Base-by-base conservation (phyloP, 2,329 filamentous ascomycete genomes). In the Cadophora malorum region DNA sequence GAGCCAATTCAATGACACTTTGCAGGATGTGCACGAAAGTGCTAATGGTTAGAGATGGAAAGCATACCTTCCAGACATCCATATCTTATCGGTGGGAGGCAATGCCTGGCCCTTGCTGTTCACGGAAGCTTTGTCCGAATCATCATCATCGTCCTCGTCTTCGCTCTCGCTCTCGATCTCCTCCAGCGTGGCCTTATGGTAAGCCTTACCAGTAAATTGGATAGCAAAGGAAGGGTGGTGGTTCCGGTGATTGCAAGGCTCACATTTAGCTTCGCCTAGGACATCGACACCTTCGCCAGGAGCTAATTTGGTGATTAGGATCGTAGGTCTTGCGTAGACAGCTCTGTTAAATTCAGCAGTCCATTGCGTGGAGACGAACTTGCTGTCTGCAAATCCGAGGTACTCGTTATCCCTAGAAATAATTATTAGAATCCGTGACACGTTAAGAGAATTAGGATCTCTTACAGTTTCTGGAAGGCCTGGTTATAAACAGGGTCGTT, bases 341-440 rank as follows among this genome's bases (percentile, higher is more conserved):
- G 90, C 85, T 58, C 84, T 82, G n/a, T 83, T 84, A 75, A 95
- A 95, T 3, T 88, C 84, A 1, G 79, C 69, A 53, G 84, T 89
- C 92, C 92, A 96, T 1, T 84, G 87, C 0, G 91, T 83, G 3
- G 91, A 94, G 1, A 86, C 84, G 68, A 92, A 91, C 74, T 93
- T 92, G 4, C 90, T 93, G 3, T 84, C 85, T 0, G 90, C 88
- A 2, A 92, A 84, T 0, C 88, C 90, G 49, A 82, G 83, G 16
- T 92, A 87, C 76, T 94, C 90, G 71, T 91, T 87, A 71, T 92
- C 86, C 1, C 63, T 64, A 21, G 5, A 10, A 28, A 28, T 2
- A 45, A 53, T 28, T 10, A n/a, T 53, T 38, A 45, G 61, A 9
- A n/a, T 19, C n/a, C 14, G 19, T 10, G 4, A 45, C n/a, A 16